Evolutionary conservation across 106 monocot genomes (phyloP).

Genomic region (Dendrobium nobile): DNA sequence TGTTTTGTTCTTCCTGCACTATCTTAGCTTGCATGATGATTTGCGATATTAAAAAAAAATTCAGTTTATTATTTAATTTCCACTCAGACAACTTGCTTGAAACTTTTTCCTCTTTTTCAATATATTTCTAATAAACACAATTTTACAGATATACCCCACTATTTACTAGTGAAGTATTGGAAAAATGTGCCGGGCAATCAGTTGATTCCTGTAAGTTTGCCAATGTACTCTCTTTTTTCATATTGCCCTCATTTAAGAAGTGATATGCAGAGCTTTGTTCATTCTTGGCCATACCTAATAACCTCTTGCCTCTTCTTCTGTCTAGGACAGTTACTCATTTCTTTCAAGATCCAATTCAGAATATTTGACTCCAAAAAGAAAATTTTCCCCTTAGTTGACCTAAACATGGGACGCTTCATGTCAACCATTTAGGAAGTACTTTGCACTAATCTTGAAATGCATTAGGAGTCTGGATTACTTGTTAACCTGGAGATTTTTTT

Average conservation of each 20-base stretch:
- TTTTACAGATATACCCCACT: constrained; percentile 72
- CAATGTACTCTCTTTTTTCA: neutral
- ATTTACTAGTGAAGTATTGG: constrained; percentile 69
- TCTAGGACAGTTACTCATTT: neutral
- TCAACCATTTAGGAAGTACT: neutral
- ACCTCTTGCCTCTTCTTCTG: neutral
- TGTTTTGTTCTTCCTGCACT: neutral
- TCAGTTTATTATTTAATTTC: neutral
- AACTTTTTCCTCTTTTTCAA: neutral
- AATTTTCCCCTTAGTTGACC: no score
- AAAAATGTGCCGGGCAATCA: constrained; percentile 60
- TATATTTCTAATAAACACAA: neutral
- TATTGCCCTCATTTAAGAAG: neutral
- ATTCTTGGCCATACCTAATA: neutral
- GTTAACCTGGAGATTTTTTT: no score
- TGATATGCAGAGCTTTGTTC: neutral
- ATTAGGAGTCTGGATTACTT: neutral
- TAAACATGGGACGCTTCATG: neutral
- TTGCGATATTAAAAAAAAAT: neutral
- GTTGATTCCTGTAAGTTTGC: constrained; percentile 63
- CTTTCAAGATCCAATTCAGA: neutral
- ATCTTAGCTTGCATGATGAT: neutral
- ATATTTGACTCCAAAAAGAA: no score
- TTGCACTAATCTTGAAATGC: neutral
- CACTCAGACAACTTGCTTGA: neutral